Evolutionary conservation across 1,139 yeast species (phyloP).

Genomic region (Geotrichum cucujoidarum): DNA sequence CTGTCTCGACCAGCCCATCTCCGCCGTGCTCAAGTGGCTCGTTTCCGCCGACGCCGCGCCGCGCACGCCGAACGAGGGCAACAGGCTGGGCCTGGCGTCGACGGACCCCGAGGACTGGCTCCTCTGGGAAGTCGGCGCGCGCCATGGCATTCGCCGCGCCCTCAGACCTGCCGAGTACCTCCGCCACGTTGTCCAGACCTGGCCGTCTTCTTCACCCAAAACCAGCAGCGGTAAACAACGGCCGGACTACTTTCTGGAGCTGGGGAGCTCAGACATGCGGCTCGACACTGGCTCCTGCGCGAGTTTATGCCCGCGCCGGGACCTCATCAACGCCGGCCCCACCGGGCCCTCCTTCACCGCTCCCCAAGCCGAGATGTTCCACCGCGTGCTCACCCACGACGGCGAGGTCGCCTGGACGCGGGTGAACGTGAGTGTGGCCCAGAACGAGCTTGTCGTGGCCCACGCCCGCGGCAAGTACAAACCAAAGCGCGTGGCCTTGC

Average conservation of each 20-base stretch:
- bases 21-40: constrained; percentile 9
- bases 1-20: constrained; percentile 5
- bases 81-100: constrained; percentile 1
- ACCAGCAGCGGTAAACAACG: too few relatives aligned
- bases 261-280: constrained; percentile 27
- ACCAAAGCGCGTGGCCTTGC: constrained; percentile 14
- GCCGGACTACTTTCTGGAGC: constrained; percentile 25
- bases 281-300: constrained; percentile 32
- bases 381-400: constrained; percentile 4
- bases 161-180: constrained; percentile 12
- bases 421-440: not conserved
- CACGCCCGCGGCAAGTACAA: not conserved
- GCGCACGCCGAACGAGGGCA: not conserved
- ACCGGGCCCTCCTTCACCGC: constrained; percentile 13
- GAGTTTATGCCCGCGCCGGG: constrained; percentile 34
- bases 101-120: constrained; percentile 14
- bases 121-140: constrained; percentile 17
- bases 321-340: constrained; percentile 24
- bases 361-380: constrained; percentile 1
- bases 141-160: constrained; percentile 13
- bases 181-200: constrained; percentile 5
- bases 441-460: not conserved
- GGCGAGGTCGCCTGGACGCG: constrained; percentile 18
- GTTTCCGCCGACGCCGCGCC: not conserved
- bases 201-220: constrained; percentile 6